phyloP scores from a whole-genome alignment of 140 eudicot species.

The Senecio squalidus region DNA sequence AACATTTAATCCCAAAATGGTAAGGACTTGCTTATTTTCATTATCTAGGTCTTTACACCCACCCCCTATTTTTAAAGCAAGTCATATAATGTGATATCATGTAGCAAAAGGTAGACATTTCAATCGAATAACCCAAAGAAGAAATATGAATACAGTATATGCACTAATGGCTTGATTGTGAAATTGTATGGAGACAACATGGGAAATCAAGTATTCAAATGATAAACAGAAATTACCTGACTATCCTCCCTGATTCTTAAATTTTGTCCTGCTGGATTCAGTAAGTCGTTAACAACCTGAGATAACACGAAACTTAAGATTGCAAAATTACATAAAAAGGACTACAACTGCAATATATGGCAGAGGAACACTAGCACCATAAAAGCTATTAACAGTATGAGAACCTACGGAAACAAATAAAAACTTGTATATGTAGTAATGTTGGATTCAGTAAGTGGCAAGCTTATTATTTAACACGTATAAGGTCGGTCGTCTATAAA shows the following conservation, averaged over 20 bases:
- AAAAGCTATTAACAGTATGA: not conserved
- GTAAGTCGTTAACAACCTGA: slow-evolving; percentile 96
- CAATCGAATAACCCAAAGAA: not conserved
- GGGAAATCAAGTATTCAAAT: slow-evolving; percentile 10
- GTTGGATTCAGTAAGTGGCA: too few relatives aligned
- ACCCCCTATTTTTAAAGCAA: not conserved
- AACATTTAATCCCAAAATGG: not conserved
- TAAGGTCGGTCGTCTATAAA: not conserved
- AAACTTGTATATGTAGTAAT: slow-evolving; percentile 4
- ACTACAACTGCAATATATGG: slow-evolving; percentile 1
- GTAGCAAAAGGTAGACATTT: not conserved
- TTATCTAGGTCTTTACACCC: not conserved
- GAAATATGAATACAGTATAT: not conserved
- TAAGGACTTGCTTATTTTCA: slow-evolving; percentile 2
- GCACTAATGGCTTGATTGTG: not conserved
- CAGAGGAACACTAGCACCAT: slow-evolving; percentile 13
- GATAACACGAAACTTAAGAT: slow-evolving; percentile 14
- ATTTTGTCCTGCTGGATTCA: slow-evolving; percentile 98
- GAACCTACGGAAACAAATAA: not conserved
- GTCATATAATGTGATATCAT: not conserved
- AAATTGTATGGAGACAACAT: not conserved
- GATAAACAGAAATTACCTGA: slow-evolving; percentile 52
- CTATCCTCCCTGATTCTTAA: slow-evolving; percentile 88
- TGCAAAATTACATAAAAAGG: slow-evolving; percentile 12
- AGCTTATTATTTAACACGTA: not conserved